Base-by-base conservation (phyloP, 2,329 filamentous ascomycete genomes). In the Alternaria rosae region DNA sequence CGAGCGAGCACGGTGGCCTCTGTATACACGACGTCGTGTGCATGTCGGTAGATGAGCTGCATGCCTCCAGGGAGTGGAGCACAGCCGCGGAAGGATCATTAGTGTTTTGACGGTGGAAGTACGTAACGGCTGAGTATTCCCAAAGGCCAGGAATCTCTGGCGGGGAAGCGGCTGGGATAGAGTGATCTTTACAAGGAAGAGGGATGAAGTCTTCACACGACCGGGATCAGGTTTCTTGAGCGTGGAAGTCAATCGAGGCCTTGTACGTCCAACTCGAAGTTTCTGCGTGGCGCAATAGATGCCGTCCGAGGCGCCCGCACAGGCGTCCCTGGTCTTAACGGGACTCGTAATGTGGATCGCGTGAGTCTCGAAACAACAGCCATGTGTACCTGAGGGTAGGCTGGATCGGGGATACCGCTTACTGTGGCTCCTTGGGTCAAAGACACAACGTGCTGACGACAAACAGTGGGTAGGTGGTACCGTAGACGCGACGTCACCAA, bases 401-500 rank as follows among this genome's bases (percentile, higher is more conserved):
- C 53, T 57, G 35, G 43, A 64, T 50, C 17, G 53, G 51, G 55
- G n/a, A 57, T 48, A 48, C 43, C 30, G 57, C 57, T 65, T 50
- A 58, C 55, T 54, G 58, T 66, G 58, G 59, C 54, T 47, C 65
- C 28, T 54, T 48, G 54, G n/a, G 42, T 59, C 47, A 32, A 44
- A 58, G 55, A 54, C 41, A 53, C 41, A 55, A 35, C 48, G 60
- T 63, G 66, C 66, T 67, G 61, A 69, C 56, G 44, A 60, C 21
- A 23, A 42, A 53, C 5, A 41, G 21, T 54, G 47, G 62, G 55
- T 62, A 67, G 35, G 60, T 65, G 5, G 57, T 65, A 54, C 59
- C 67, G 69, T 55, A 38, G 44, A 57, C 44, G 54, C 57, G 62
- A 70, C 61, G 64, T 65, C 61, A 68, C 59, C 48, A 56, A 35